These are phyloP conservation scores for Dentiscutata heterogama DNA, from an alignment of 371 early-diverging fungal species.

Conservation along the genomic window DNA sequence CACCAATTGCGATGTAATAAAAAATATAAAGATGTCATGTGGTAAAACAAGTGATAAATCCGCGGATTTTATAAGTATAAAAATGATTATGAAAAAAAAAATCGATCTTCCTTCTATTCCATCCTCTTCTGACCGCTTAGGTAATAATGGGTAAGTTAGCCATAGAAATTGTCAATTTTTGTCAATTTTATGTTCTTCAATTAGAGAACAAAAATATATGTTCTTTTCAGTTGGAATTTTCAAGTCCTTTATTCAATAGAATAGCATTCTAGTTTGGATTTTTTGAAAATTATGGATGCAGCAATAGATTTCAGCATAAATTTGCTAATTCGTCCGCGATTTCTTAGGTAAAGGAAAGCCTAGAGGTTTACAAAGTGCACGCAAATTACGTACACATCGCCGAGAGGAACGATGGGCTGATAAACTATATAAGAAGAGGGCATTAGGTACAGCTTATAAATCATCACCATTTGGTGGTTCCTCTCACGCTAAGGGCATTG, in stretches of 20 bases:
- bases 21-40: too few relatives aligned
- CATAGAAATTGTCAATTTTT: too few relatives aligned
- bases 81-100: background rate
- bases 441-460: conserved; percentile 98
- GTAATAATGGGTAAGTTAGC: conserved; percentile 16
- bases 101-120: conserved; percentile 1
- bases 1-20: too few relatives aligned
- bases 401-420: conserved; percentile 99
- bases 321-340: background rate
- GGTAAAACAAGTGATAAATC: background rate
- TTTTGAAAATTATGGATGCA: too few relatives aligned
- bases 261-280: background rate
- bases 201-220: background rate
- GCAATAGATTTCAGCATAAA: background rate
- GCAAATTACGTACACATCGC: conserved; percentile 97
- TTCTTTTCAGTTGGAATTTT: too few relatives aligned
- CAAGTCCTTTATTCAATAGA: background rate
- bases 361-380: conserved; percentile 98
- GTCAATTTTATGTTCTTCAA: too few relatives aligned
- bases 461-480: conserved; percentile 98
- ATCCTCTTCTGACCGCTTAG: background rate
- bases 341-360: conserved; percentile 90
- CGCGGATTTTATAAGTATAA: background rate
- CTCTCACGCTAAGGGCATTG: conserved; percentile 99
- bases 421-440: conserved; percentile 98